Evolutionary conservation across 345 rosid species (phyloP).

Genomic region (Xanthoceras sorbifolium): DNA sequence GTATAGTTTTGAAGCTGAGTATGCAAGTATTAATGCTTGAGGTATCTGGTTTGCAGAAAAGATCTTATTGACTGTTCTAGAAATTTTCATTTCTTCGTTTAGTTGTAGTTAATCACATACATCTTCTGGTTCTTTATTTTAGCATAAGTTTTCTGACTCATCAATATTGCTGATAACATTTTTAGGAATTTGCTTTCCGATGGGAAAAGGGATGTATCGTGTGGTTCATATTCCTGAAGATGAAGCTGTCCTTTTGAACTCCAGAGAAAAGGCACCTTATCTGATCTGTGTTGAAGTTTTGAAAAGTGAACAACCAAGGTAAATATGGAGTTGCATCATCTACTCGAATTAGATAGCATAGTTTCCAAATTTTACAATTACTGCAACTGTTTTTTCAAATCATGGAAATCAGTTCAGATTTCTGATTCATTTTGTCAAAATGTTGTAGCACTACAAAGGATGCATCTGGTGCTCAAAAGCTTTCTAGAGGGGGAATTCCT

Average conservation of each 20-base stretch:
- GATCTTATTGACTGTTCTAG: no score
- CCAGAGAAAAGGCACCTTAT: slow-evolving; percentile 99
- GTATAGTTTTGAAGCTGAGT: no score
- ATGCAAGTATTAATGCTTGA: not conserved
- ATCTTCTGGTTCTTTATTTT: not conserved
- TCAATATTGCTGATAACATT: slow-evolving; percentile 24
- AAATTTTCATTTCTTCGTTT: slow-evolving; percentile 2
- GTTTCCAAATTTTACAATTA: not conserved
- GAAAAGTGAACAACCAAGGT: slow-evolving; percentile 86
- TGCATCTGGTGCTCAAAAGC: slow-evolving; percentile 71
- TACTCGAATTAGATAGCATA: not conserved
- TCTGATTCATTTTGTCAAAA: slow-evolving; percentile 23
- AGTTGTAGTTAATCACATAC: slow-evolving; percentile 6
- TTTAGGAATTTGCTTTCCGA: slow-evolving; percentile 94
- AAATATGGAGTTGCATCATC: slow-evolving; percentile 13
- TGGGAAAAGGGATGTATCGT: slow-evolving; percentile 95
- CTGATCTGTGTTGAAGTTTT: slow-evolving; percentile 87
- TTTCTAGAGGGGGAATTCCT: slow-evolving; percentile 96
- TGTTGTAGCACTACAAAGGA: slow-evolving; percentile 70
- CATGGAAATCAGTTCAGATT: slow-evolving; percentile 14
- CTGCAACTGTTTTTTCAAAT: not conserved
- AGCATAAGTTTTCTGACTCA: slow-evolving; percentile 15
- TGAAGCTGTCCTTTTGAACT: slow-evolving; percentile 95
- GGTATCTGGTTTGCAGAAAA: not conserved
- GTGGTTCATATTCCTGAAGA: slow-evolving; percentile 98